Conservation (phyloP, 2,329 filamentous ascomycete genomes). For the Aspergillus alliaceus region DNA sequence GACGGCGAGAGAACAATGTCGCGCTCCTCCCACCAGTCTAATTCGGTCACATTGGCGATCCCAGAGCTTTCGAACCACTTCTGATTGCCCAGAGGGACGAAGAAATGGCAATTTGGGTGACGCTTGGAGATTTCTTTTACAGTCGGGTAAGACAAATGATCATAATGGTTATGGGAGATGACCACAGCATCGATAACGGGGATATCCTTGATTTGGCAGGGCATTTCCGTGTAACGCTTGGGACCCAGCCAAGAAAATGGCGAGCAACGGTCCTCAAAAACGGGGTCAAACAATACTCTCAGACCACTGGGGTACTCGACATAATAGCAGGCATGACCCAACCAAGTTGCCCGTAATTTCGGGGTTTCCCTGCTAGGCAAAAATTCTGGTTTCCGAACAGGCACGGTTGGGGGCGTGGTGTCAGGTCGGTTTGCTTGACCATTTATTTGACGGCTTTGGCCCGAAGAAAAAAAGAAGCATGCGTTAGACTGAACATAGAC, state of each 20-base stretch:
- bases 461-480: not conserved
- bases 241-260: constrained; percentile 71
- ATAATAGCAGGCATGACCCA: constrained; percentile 92
- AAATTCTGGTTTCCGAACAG: constrained; percentile 67
- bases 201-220: constrained; percentile 76
- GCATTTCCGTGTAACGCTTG: constrained; percentile 73
- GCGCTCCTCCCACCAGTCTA: constrained; percentile 93
- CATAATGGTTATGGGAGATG: constrained; percentile 90
- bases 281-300: constrained; percentile 88
- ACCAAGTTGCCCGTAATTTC: constrained; percentile 82
- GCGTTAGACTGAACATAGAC: not conserved
- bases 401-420: constrained; percentile 64
- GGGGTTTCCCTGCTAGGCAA: constrained; percentile 58
- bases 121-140: constrained; percentile 68
- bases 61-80: constrained; percentile 74
- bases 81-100: constrained; percentile 80
- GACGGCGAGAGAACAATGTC: constrained; percentile 64
- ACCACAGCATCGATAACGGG: constrained; percentile 61
- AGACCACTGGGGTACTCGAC: constrained; percentile 85
- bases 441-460: constrained; percentile 42
- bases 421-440: constrained; percentile 59
- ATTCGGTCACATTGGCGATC: constrained; percentile 75
- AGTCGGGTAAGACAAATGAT: constrained; percentile 79
- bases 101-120: constrained; percentile 81
- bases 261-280: constrained; percentile 84